Evolutionary conservation across 1,284 basidiomycete species (phyloP).

Genomic region (Tremellales sp.): DNA sequence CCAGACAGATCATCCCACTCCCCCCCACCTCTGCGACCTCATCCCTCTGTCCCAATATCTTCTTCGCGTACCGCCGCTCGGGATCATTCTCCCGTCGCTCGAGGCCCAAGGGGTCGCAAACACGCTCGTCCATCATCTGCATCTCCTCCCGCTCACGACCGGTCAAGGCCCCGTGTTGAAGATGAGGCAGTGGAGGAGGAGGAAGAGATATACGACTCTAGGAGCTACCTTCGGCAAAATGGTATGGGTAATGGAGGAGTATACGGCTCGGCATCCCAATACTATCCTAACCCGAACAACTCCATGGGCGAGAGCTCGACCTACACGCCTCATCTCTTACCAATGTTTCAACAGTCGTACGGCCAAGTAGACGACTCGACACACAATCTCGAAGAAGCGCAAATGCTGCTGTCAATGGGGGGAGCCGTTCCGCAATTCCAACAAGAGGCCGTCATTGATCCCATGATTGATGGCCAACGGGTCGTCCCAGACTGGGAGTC

Average conservation of each 20-base stretch:
- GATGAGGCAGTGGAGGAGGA: constrained; percentile 34
- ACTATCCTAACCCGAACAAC: constrained; percentile 23
- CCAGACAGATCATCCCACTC: constrained; percentile 37
- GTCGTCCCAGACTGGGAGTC: constrained; percentile 29
- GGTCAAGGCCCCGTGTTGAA: constrained; percentile 12
- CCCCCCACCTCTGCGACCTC: constrained; percentile 31
- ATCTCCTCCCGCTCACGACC: constrained; percentile 7
- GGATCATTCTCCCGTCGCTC: constrained; percentile 29
- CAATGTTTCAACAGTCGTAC: constrained; percentile 38
- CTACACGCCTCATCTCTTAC: constrained; percentile 40
- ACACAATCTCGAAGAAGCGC: constrained; percentile 48
- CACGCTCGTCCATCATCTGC: constrained; percentile 21
- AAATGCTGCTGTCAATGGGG: constrained; percentile 47
- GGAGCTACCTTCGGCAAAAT: constrained; percentile 27
- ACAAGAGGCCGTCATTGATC: neutral
- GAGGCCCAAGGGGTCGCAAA: constrained; percentile 30
- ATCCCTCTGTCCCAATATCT: constrained; percentile 41
- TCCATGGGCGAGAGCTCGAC: constrained; percentile 20
- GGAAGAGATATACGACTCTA: constrained; percentile 29
- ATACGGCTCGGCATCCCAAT: constrained; percentile 23
- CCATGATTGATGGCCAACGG: constrained; percentile 4
- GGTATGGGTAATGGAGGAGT: constrained; percentile 38
- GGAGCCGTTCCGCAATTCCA: constrained; percentile 24
- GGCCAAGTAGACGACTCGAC: constrained; percentile 36
- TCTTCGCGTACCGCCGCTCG: constrained; percentile 39